Conservation (phyloP, 2,329 filamentous ascomycete species). For the Fusarium phyllophilum region DNA sequence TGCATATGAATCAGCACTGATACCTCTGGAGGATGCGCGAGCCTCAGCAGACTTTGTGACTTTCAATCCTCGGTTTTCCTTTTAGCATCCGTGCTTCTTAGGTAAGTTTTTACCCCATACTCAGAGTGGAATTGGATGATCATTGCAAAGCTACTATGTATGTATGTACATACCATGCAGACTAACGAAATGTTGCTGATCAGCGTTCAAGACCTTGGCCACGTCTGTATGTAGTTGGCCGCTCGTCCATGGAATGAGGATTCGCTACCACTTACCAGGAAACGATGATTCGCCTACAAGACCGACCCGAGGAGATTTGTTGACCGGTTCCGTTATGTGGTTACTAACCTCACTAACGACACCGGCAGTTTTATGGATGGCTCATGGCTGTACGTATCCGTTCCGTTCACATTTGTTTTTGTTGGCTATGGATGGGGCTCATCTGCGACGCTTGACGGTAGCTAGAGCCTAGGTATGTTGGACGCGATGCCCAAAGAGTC, state of each 20-base stretch:
- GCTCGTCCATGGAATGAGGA: conserved; percentile 11
- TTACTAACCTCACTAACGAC: conserved; percentile 18
- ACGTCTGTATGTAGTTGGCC: neutral
- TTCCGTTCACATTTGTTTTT: conserved; percentile 9
- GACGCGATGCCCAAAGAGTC: conserved; percentile 32
- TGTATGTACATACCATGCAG: neutral
- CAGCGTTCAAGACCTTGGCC: conserved; percentile 12
- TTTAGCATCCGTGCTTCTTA: conserved; percentile 12
- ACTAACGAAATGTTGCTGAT: conserved; percentile 15
- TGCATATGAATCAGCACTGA: conserved; percentile 22
- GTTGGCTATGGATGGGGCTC: conserved; percentile 24
- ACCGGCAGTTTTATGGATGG: conserved; percentile 11
- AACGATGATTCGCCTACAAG: conserved; percentile 12
- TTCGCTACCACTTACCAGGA: conserved; percentile 8
- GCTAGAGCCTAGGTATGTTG: neutral
- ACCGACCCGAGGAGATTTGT: conserved; percentile 1
- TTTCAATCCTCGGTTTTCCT: neutral
- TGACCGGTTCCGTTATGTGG: conserved; percentile 1
- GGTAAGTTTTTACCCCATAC: conserved; percentile 23
- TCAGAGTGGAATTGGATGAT: conserved; percentile 26
- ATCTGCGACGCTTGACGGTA: conserved; percentile 11
- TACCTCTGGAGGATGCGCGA: neutral
- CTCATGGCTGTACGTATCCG: neutral
- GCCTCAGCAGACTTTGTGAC: conserved; percentile 3
- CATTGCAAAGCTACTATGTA: conserved; percentile 1